Percentiles rank a stretch among this genome's conserved stretches.
These are phyloP conservation scores for Rutidosis leptorrhynchoides DNA, from an alignment of 129 eudicot genomes.

Conservation along the genomic window DNA sequence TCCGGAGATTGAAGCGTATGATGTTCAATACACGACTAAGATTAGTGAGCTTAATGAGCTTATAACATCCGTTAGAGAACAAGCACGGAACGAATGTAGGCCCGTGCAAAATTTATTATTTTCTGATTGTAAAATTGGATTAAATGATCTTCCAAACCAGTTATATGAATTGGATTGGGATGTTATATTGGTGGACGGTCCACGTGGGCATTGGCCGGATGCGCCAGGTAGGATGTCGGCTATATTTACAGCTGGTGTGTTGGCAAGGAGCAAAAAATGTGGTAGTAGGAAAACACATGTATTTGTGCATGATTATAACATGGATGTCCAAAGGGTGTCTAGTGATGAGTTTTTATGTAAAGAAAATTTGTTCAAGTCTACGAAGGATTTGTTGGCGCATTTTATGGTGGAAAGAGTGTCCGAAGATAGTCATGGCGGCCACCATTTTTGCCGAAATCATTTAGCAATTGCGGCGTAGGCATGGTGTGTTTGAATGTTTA, in stretches of 20 bases:
- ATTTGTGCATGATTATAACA: slow-evolving; percentile 82
- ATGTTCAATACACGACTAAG: slow-evolving; percentile 81
- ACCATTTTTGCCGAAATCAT: slow-evolving; percentile 62
- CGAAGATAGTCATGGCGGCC: slow-evolving; percentile 27
- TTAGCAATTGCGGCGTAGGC: slow-evolving; percentile 16
- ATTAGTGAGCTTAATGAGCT: slow-evolving; percentile 57
- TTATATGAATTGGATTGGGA: slow-evolving; percentile 91
- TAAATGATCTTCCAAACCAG: slow-evolving; percentile 91
- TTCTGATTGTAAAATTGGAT: slow-evolving; percentile 83
- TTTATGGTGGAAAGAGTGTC: slow-evolving; percentile 80
- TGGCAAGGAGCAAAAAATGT: slow-evolving; percentile 83
- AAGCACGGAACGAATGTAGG: slow-evolving; percentile 61
- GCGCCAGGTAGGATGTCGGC: slow-evolving; percentile 97
- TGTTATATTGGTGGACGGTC: slow-evolving; percentile 85
- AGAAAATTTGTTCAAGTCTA: slow-evolving; percentile 78
- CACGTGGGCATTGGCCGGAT: slow-evolving; percentile 94
- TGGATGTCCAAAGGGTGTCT: slow-evolving; percentile 64
- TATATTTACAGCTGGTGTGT: slow-evolving; percentile 84
- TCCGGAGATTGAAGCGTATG: slow-evolving; percentile 81
- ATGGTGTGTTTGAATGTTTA: not conserved
- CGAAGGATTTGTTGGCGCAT: slow-evolving; percentile 74
- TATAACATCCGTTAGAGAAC: slow-evolving; percentile 51
- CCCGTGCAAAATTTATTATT: slow-evolving; percentile 88
- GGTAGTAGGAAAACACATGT: slow-evolving; percentile 76
- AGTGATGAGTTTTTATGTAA: slow-evolving; percentile 93